Percentiles rank a stretch among this genome's conserved stretches.
phyloP scores from a whole-genome alignment of 441 rosid genomes.

The Cnidoscolus chayamansa region DNA sequence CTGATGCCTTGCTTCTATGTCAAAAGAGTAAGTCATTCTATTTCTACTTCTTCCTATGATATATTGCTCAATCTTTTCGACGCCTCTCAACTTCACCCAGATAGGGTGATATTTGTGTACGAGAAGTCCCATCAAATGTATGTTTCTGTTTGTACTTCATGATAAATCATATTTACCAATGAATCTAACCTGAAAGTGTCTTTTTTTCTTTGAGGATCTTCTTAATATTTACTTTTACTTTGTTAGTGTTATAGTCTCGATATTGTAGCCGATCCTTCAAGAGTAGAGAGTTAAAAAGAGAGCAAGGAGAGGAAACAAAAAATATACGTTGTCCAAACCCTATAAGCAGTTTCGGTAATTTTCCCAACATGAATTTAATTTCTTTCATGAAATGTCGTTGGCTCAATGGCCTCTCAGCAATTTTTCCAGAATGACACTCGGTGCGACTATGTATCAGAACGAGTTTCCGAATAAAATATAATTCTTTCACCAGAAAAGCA shows the following conservation, averaged over 20 bases:
- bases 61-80: neutral
- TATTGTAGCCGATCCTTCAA: neutral
- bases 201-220: no score
- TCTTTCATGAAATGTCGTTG: neutral
- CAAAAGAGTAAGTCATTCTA: constrained; percentile 62
- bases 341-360: no score
- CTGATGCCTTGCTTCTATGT: constrained; percentile 98
- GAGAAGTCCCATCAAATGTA: no score
- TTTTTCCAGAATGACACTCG: neutral
- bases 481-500: neutral
- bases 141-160: no score
- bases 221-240: no score
- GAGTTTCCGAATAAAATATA: neutral
- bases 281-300: neutral
- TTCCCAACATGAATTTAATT: neutral
- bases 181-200: no score
- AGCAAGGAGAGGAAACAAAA: no score
- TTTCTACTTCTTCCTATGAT: neutral
- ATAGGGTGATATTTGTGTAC: no score
- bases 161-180: no score
- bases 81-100: neutral
- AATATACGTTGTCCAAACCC: no score
- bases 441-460: neutral
- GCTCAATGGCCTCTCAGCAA: neutral
- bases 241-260: no score